A percentile compares a stretch with the other conserved stretches of the same genome.
These are phyloP conservation scores for Claviceps fusiformis DNA, from an alignment of 2,329 filamentous ascomycete genomes.

Conservation along the genomic window DNA sequence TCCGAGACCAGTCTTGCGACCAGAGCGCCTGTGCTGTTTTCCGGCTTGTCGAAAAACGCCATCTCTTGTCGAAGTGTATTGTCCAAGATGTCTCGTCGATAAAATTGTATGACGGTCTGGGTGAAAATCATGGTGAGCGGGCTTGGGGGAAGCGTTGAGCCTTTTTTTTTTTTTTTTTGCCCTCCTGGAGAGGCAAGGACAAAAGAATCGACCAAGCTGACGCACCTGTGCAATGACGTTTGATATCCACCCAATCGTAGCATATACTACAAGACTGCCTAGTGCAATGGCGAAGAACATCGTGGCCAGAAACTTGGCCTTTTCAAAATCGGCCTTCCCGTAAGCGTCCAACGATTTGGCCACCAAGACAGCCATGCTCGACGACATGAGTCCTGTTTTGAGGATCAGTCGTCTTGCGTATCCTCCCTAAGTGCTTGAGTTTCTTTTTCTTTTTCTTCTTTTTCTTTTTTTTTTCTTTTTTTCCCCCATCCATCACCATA, in stretches of 20 bases:
- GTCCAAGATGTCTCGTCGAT: conserved; percentile 29
- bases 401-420: not conserved
- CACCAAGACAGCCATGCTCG: conserved; percentile 26
- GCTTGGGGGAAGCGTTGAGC: no score
- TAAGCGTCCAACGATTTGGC: conserved; percentile 26
- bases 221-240: conserved; percentile 23
- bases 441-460: no score
- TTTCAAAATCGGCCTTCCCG: conserved; percentile 11
- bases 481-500: not conserved
- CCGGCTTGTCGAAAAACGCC: conserved; percentile 26
- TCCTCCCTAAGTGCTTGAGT: no score
- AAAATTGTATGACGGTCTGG: conserved; percentile 19
- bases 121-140: not conserved
- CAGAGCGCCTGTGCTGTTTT: conserved; percentile 25
- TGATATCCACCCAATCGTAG: conserved; percentile 20
- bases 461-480: no score
- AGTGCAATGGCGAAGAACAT: conserved; percentile 43
- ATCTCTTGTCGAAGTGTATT: conserved; percentile 43
- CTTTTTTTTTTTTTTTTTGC: no score
- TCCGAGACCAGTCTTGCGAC: conserved; percentile 24
- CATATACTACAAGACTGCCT: conserved; percentile 30
- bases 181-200: not conserved
- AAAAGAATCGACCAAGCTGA: not conserved
- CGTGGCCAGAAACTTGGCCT: conserved; percentile 37
- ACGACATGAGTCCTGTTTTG: conserved; percentile 23